A percentile compares a stretch with the other conserved stretches of the same genome.
Evolutionary conservation across 1,284 basidiomycete species (phyloP).

Genomic region (Ceratorhiza oryzae-sativae): DNA sequence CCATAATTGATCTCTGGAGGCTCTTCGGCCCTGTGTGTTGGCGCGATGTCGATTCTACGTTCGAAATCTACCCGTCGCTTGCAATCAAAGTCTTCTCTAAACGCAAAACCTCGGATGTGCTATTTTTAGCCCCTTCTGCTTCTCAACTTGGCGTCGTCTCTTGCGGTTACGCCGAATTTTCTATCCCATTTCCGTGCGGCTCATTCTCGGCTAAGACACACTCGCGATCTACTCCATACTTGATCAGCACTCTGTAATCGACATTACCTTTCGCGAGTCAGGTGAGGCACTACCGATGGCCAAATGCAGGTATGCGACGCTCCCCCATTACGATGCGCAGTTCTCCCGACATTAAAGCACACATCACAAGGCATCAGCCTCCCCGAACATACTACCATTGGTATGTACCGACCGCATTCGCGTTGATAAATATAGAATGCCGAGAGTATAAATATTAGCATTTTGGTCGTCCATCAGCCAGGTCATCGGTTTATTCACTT

Average conservation of each 20-base stretch:
- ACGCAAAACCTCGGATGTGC: conserved; percentile 20
- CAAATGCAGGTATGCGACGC: neutral
- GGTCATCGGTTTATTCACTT: conserved; percentile 8
- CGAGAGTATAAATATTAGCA: neutral
- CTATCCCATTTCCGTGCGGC: conserved; percentile 2
- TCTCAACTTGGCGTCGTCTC: neutral
- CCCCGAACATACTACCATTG: neutral
- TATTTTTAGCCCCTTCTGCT: conserved; percentile 12
- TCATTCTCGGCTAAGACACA: conserved; percentile 6
- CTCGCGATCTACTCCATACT: neutral
- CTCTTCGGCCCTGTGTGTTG: neutral
- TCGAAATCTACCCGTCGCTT: neutral
- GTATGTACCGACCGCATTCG: neutral
- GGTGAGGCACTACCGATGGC: neutral
- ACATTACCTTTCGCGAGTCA: neutral
- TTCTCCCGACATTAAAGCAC: conserved; percentile 22
- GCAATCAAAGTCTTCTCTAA: neutral
- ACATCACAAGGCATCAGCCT: conserved; percentile 15
- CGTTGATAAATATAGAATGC: conserved; percentile 4
- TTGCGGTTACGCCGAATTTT: conserved; percentile 3
- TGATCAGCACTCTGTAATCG: neutral
- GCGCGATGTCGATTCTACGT: conserved; percentile 6
- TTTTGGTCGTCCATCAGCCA: neutral
- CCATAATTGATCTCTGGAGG: neutral
- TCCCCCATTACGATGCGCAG: conserved; percentile 3